A percentile compares a stretch with the other conserved stretches of the same genome.
Evolutionary conservation across 345 rosid genomes (phyloP).

Genomic region (Ricinus communis): DNA sequence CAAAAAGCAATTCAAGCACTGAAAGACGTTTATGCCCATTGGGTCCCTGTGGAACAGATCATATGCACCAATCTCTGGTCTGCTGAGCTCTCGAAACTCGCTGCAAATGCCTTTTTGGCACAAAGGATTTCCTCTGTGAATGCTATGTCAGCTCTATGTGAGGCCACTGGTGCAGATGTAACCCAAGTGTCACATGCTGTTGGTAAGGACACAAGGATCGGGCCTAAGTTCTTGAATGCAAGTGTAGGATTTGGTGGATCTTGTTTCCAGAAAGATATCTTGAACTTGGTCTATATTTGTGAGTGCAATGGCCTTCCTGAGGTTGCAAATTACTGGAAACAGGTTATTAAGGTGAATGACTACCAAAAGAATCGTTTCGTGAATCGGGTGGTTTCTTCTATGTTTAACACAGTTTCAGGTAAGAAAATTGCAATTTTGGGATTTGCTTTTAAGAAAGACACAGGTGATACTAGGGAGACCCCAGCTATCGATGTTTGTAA

Average conservation of each 20-base stretch:
- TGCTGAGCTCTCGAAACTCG: slow-evolving; percentile 34
- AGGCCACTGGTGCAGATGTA: slow-evolving; percentile 33
- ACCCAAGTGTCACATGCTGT: slow-evolving; percentile 29
- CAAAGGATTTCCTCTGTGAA: slow-evolving; percentile 30
- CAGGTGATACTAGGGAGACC: slow-evolving; percentile 35
- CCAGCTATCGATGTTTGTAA: slow-evolving; percentile 33
- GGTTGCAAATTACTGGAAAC: slow-evolving; percentile 34
- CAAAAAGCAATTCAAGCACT: slow-evolving; percentile 24
- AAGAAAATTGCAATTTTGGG: slow-evolving; percentile 32
- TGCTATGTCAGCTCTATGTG: slow-evolving; percentile 30
- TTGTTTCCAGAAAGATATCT: slow-evolving; percentile 30
- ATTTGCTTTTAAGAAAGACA: slow-evolving; percentile 34
- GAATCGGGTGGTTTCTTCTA: slow-evolving; percentile 30
- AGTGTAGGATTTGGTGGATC: slow-evolving; percentile 36
- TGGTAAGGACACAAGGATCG: slow-evolving; percentile 32
- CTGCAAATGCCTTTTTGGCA: slow-evolving; percentile 34
- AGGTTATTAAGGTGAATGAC: slow-evolving; percentile 33
- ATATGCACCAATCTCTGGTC: slow-evolving; percentile 37
- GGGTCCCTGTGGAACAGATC: slow-evolving; percentile 32
- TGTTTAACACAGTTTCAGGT: slow-evolving; percentile 33
- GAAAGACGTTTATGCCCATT: slow-evolving; percentile 33
- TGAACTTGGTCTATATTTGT: slow-evolving; percentile 32
- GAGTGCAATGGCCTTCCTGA: slow-evolving; percentile 34
- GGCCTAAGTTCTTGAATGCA: slow-evolving; percentile 34
- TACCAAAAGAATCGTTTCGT: slow-evolving; percentile 31